phyloP scores from a whole-genome alignment of 805 yeast genomes.

The Blastobotrys peoriensis region DNA sequence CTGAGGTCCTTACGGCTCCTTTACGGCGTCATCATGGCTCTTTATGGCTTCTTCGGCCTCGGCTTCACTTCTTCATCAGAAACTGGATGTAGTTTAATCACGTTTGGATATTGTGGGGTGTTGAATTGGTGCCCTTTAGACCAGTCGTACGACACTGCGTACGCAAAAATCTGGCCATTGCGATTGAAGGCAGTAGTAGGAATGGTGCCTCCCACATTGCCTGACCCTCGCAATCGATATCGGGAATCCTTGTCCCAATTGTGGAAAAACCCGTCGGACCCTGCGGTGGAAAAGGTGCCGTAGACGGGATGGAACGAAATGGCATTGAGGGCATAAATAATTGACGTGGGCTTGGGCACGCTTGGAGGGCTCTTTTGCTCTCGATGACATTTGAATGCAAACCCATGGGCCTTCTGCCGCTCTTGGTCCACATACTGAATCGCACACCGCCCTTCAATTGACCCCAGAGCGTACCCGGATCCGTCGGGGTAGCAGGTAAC shows the following conservation, averaged over 20 bases:
- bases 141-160: slow-evolving; percentile 95
- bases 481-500: slow-evolving; percentile 86
- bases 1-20: too few species aligned
- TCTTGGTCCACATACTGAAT: slow-evolving; percentile 81
- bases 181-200: slow-evolving; percentile 76
- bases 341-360: slow-evolving; percentile 40
- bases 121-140: slow-evolving; percentile 71
- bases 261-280: slow-evolving; percentile 88
- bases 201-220: slow-evolving; percentile 52
- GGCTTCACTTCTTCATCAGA: slow-evolving; percentile 77
- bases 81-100: slow-evolving; percentile 75
- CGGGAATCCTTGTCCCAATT: slow-evolving; percentile 95
- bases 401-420: slow-evolving; percentile 52
- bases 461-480: slow-evolving; percentile 86
- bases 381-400: slow-evolving; percentile 93
- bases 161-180: slow-evolving; percentile 79
- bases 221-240: slow-evolving; percentile 77
- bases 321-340: slow-evolving; percentile 72
- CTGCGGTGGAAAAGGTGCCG: slow-evolving; percentile 92
- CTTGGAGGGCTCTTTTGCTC: slow-evolving; percentile 30
- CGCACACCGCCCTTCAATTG: slow-evolving; percentile 94
- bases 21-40: too few species aligned
- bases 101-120: slow-evolving; percentile 66
- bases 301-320: slow-evolving; percentile 81
- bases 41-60: slow-evolving; percentile 17